phyloP scores from a whole-genome alignment of 331 rosid species.

The Phaseolus coccineus region DNA sequence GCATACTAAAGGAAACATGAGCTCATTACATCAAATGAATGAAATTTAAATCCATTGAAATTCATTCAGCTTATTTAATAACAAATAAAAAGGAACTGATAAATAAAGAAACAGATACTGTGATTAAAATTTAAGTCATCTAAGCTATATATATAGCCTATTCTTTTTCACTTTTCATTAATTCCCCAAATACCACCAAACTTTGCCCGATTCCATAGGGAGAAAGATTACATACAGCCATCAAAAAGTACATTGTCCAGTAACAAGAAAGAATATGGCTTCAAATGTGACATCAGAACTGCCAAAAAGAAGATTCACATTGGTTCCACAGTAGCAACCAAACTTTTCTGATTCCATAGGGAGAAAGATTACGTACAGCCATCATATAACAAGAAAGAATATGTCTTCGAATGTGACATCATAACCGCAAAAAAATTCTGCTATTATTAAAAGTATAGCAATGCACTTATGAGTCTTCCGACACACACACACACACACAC shows the following conservation, averaged over 20 bases:
- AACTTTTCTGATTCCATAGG: neutral
- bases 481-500: no score
- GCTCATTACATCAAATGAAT: neutral
- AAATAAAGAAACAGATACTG: neutral
- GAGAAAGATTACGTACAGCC: neutral
- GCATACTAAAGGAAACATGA: neutral
- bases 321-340: constrained; percentile 13
- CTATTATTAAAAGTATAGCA: constrained; percentile 16
- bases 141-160: neutral
- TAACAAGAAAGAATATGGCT: no score
- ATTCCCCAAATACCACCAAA: no score
- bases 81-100: neutral
- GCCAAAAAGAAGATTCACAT: no score
- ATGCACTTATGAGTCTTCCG: constrained; percentile 1
- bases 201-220: no score
- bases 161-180: neutral
- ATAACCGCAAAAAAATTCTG: neutral
- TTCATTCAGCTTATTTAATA: constrained; percentile 25
- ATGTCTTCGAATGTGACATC: neutral
- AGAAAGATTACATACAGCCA: no score
- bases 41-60: constrained; percentile 9
- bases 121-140: constrained; percentile 12
- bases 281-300: no score
- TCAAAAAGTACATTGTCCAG: no score
- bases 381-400: neutral